Evolutionary conservation across 2,329 filamentous ascomycete species (phyloP), one percentile per base, ranked within the genome.

Genomic region (Penicillium sp.): DNA sequence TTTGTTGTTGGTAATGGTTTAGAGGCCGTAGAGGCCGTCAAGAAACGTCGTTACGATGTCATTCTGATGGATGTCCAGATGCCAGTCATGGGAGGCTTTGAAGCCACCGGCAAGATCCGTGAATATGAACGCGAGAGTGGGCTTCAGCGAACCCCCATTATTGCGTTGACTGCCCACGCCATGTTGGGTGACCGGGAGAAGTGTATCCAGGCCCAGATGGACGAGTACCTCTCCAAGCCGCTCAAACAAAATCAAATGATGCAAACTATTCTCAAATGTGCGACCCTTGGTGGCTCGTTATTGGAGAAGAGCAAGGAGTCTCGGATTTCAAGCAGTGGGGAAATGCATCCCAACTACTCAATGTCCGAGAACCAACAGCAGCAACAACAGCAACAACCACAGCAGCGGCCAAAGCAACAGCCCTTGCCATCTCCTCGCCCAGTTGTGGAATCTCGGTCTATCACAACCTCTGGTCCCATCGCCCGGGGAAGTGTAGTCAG

Each of bases 41-140:
- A 95, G 80, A 85, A 87, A 70, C 93, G 89, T 76, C 88, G 90
- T 70, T 99, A 95, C 71, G 94, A 99, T 72, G 90, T 96, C 58
- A 94, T 99, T 61, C 82, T 99, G 45, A 99, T 99, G 94, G 94
- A 99, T 70, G 94, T 99, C 16, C 94, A 97, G 72, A 99, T 99
- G 94, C 94, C 94, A n/a, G 89, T 97, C 67, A 97, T 97, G 92
- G 94, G 94, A 70, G 94, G 94, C 41, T 97, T 99, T 70, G 94
- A 99, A 76, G 92, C 94, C 13, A 99, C 94, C 4, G 90, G 87
- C 63, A 96, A 96, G 79, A 99, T 99, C 63, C 86, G 94, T 67
- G 91, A 97, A 72, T 97, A 93, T 73, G 94, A 99, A 73, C 86
- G 88, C 56, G 89, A 87, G 61, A 84, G 90, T 63, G 87, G 87